phyloP scores from a whole-genome alignment of 768 basidiomycete genomes.

The Leccinum truebloodii region DNA sequence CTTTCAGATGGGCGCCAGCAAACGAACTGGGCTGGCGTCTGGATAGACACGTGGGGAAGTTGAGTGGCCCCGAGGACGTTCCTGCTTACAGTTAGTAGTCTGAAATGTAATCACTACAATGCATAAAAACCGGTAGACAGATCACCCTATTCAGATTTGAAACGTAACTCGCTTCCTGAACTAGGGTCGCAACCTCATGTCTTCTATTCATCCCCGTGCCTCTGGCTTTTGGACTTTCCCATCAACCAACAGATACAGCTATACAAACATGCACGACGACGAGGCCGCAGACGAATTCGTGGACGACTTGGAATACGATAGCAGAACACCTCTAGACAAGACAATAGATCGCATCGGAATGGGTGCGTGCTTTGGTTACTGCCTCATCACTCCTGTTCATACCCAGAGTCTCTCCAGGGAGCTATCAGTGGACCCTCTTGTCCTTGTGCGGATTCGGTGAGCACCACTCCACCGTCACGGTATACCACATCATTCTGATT shows the following conservation, averaged over 20 bases:
- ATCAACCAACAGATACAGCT: constrained; percentile 31
- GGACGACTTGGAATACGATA: constrained; percentile 37
- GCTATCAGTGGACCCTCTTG: constrained; percentile 80
- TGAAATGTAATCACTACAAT: not conserved
- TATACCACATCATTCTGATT: not conserved
- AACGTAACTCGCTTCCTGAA: not conserved
- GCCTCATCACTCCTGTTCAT: not conserved
- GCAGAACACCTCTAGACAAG: constrained; percentile 68
- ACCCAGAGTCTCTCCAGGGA: constrained; percentile 39
- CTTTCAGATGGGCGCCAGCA: constrained; percentile 61
- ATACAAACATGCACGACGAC: constrained; percentile 42
- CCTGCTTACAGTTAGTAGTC: constrained; percentile 28
- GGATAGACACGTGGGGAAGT: constrained; percentile 58
- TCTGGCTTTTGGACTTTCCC: constrained; percentile 50
- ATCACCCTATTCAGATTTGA: not conserved
- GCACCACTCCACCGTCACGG: constrained; percentile 25
- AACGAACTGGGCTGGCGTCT: constrained; percentile 68
- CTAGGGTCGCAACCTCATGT: constrained; percentile 30
- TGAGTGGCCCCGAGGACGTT: constrained; percentile 45
- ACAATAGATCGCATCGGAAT: constrained; percentile 92
- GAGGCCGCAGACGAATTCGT: constrained; percentile 27
- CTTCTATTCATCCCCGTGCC: constrained; percentile 46
- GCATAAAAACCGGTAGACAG: no score
- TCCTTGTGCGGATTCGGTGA: constrained; percentile 88
- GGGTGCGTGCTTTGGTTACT: constrained; percentile 46